Evolutionary conservation across 1,284 basidiomycete species (phyloP), one percentile per base, ranked within the genome.

Genomic region (Ganoderma multipileum): DNA sequence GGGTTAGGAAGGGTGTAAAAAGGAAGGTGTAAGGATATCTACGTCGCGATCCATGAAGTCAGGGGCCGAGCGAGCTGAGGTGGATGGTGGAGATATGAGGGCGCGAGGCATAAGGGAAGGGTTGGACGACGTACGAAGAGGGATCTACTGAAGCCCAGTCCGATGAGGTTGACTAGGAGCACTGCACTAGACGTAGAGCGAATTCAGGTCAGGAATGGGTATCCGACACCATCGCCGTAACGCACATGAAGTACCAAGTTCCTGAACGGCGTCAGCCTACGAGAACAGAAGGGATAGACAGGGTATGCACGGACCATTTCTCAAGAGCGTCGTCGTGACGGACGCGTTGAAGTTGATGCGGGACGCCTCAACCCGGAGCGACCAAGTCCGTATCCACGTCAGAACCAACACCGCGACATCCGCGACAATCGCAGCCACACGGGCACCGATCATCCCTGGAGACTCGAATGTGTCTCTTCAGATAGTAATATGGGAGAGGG

Each of bases 351-450:
- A 55, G 28, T 55, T 55, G 23, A 66, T 39, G 11, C 61, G 50
- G 28, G 63, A 11, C 1, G 57, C 62, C 26, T 68, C 66, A 1
- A 50, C 50, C 1, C 50, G 28, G 16, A 68, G 59, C 6, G 52
- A 23, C 57, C 58, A 68, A 9, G 60, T 58, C 36, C 61, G 55
- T 20, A 26, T 57, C 66, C 66, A 71, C 23, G 69, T 71, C 30
- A 63, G 57, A 6, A 61, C 12, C 18, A 68, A 42, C 6, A 68
- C 69, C 16, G 64, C 55, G 30, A 54, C 67, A 63, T 71, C 67
- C 3, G 64, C 57, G 0, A 59, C 20, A 1, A 55, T 55, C 52
- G 28, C 52, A 7, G 52, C 28, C 16, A 55, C 52, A 23, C 52
- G 52, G 2, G 28, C 52, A 7, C 52, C 52, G 11, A 55, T 55